Base-by-base conservation (phyloP, 2,329 filamentous ascomycete genomes). In the Westerdykella ornata region DNA sequence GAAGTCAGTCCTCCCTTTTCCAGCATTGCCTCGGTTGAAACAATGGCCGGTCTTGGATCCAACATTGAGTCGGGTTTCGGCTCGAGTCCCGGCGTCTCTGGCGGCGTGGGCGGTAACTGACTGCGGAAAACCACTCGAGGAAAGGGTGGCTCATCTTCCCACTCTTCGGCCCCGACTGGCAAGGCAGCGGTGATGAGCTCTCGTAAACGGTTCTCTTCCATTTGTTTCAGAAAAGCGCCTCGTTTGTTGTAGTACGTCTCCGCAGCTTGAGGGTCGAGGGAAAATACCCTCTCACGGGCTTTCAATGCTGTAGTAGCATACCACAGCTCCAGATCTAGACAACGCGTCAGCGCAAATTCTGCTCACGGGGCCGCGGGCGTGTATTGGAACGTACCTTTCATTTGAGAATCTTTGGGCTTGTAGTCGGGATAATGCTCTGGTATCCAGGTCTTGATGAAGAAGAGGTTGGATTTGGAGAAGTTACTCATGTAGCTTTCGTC, bases 361-460 rank as follows among this genome's bases (percentile, higher is more conserved):
- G 30, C 30, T 5, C 14, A 11, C 13, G 22, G 8, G 22, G 8
- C 3, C 22, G 12, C 22, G 12, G n/a, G 3, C 22, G 22, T 26
- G 22, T 7, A 8, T 7, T 4, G 12, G 22, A 26, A 26, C 22
- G 8, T 26, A 26, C 22, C 12, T 26, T 26, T n/a, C 14, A 17
- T 33, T 6, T 33, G 30, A 20, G 5, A 4, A 17, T 35, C 19
- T 3, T 28, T 20, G 13, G 33, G 35, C 11, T 34, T 17, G 38
- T 54, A 51, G 13, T 28, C 45, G 1, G 49, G 51, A 32, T 48
- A 58, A 11, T 44, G 38, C 15, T 47, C 17, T 8, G 52, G 53
- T 2, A 57, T 43, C 57, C 57, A 59, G 17, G 51, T 39, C 15
- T 37, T 51, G 37, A 59, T 31, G 29, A 59, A 59, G 18, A 45